Evolutionary conservation across 2,329 filamentous ascomycete genomes (phyloP), one percentile per base, ranked within the genome.

Genomic region (Talaromyces sp.): DNA sequence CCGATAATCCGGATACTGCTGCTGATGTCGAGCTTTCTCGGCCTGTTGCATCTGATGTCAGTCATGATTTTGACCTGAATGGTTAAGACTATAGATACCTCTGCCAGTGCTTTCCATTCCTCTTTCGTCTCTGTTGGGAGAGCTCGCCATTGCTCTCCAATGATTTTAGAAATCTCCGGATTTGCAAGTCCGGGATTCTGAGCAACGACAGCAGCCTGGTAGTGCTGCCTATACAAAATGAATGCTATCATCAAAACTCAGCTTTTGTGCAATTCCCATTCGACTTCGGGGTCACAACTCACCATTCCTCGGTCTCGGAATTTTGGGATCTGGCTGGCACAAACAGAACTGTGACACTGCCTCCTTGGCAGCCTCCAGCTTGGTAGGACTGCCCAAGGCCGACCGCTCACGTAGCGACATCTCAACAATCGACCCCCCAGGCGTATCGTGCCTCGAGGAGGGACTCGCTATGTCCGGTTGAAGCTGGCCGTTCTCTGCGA

Each of bases 161-260:
- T 96, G 68, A 98, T 96, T 77, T 97, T 97, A 65, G 93, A 97
- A 68, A 98, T 96, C 57, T 97, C 91, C 3, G 93, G 93, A 75
- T 98, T 98, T 52, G 93, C 88, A 65, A 97, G 85, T 51, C 91
- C 90, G n/a, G 93, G 93, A 69, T 97, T 85, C 67, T 90, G 84
- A 58, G 87, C 82, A 41, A 93, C 89, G 56, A 98, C 91, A 55
- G 86, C 82, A 19, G 89, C 86, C 75, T 98, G 93, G 69, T 95
- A 89, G 74, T 96, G 89, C 73, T 98, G 93, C 43, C 95, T 91
- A 79, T 96, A 99, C 68, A 99, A 82, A 66, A 99, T 99, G 79
- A 99, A 99, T 56, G 93, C 95, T 99, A 74, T 11, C 14, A 17
- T 38, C n/a, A 8, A 27, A 9, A 29, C 4, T 50, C 41, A 43